Evolutionary conservation across 768 basidiomycete genomes (phyloP).

Genomic region (Amanita thiersii): DNA sequence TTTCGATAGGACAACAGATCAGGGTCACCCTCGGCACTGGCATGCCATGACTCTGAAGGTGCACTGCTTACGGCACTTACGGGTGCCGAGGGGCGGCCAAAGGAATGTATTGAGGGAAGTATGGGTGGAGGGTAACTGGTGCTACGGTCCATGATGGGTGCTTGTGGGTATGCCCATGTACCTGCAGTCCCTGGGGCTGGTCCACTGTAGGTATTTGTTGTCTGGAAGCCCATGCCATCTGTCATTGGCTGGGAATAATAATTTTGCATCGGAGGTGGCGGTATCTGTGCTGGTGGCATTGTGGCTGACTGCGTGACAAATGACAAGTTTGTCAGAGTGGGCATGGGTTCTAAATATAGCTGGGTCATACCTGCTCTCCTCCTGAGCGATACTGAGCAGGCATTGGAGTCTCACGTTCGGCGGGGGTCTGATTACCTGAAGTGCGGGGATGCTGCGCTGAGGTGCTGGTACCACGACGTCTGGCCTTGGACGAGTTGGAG

Average conservation of each 20-base stretch:
- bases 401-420: constrained; percentile 37
- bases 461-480: constrained; percentile 32
- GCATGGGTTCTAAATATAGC: neutral
- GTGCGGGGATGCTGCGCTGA: constrained; percentile 25
- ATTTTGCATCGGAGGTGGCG: constrained; percentile 15
- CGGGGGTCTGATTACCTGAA: constrained; percentile 38
- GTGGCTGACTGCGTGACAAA: constrained; percentile 15
- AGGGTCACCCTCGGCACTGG: constrained; percentile 18
- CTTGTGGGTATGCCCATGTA: constrained; percentile 47
- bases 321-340: neutral
- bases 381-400: constrained; percentile 34
- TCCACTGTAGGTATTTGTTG: constrained; percentile 31
- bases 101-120: constrained; percentile 46
- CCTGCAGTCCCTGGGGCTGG: constrained; percentile 36
- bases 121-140: constrained; percentile 40
- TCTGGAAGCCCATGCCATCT: constrained; percentile 33
- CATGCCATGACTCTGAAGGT: constrained; percentile 21
- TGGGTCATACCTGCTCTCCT: constrained; percentile 43
- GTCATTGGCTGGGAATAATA: constrained; percentile 19
- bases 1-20: constrained; percentile 38
- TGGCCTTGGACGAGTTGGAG: constrained; percentile 31
- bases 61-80: constrained; percentile 2
- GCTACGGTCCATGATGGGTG: constrained; percentile 35
- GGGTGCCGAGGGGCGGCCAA: constrained; percentile 29
- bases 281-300: constrained; percentile 28